phyloP scores from a whole-genome alignment of 2,329 filamentous ascomycete species.

The Cercospora janseana region DNA sequence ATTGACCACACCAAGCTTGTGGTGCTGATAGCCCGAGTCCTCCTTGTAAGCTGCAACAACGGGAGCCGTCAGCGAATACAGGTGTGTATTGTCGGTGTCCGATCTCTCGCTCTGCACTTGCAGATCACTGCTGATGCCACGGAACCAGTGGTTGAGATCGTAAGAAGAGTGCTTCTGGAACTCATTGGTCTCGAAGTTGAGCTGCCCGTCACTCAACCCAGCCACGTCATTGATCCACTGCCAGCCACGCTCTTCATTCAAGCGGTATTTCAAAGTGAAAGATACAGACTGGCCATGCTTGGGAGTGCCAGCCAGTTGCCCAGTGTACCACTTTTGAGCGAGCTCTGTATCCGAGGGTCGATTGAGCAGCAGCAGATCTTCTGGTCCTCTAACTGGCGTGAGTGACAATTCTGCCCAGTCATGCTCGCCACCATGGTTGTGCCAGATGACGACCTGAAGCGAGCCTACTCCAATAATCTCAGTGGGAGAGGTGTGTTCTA shows the following conservation, averaged over 20 bases:
- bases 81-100: conserved; percentile 65
- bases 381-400: conserved; percentile 39
- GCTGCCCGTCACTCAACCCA: conserved; percentile 60
- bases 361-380: conserved; percentile 32
- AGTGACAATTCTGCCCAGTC: conserved; percentile 60
- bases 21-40: conserved; percentile 56
- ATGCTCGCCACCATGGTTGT: conserved; percentile 58
- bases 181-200: conserved; percentile 52
- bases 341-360: conserved; percentile 19
- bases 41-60: conserved; percentile 58
- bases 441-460: conserved; percentile 77
- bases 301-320: conserved; percentile 46
- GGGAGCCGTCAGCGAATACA: conserved; percentile 65
- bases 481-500: conserved; percentile 38
- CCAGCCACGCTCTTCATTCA: conserved; percentile 56
- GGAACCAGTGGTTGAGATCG: conserved; percentile 57
- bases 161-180: conserved; percentile 36
- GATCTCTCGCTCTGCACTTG: conserved; percentile 56
- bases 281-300: conserved; percentile 51
- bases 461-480: conserved; percentile 43
- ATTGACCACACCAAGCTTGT: conserved; percentile 64
- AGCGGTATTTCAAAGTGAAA: conserved; percentile 72
- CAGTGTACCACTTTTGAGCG: conserved; percentile 55
- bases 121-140: conserved; percentile 57
- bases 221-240: conserved; percentile 68